A percentile compares a stretch with the other conserved stretches of the same genome.
phyloP scores from a whole-genome alignment of 768 basidiomycete species.

The Pleurotus salmoneostramineus region DNA sequence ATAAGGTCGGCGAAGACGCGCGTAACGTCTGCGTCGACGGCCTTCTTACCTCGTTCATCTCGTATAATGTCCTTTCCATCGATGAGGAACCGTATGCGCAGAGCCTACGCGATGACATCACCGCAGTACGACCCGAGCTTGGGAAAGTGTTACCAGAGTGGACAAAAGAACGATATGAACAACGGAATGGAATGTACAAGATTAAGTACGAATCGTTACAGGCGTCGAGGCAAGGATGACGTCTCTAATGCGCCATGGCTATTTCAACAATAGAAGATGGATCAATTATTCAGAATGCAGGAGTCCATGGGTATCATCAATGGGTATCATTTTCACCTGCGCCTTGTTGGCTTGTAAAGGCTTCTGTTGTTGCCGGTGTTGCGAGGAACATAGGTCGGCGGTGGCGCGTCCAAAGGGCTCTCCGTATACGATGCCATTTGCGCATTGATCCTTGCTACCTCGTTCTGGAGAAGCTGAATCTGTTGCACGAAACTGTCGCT shows the following conservation, averaged over 20 bases:
- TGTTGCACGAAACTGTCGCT: background rate
- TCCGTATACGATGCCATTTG: background rate
- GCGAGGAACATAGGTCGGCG: background rate
- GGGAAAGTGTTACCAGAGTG: constrained; percentile 28
- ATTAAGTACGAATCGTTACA: constrained; percentile 28
- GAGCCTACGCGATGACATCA: constrained; percentile 30
- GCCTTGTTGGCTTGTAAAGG: background rate
- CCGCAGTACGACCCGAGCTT: constrained; percentile 22
- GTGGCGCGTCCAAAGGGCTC: background rate
- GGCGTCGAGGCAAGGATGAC: constrained; percentile 17
- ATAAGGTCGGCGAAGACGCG: constrained; percentile 12
- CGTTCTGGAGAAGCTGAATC: background rate
- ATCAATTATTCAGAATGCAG: too few species aligned
- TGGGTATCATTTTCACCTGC: too few species aligned
- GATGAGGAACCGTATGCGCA: constrained; percentile 32
- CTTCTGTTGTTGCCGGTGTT: background rate
- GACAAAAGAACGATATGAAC: constrained; percentile 26
- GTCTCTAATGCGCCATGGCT: background rate
- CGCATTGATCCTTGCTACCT: background rate
- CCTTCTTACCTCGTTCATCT: constrained; percentile 25
- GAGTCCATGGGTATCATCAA: too few species aligned
- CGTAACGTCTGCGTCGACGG: constrained; percentile 14
- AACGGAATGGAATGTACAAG: constrained; percentile 31
- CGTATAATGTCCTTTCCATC: constrained; percentile 30
- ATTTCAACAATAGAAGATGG: background rate